Conservation (phyloP, 441 rosid species). For the Corymbia citriodora region DNA sequence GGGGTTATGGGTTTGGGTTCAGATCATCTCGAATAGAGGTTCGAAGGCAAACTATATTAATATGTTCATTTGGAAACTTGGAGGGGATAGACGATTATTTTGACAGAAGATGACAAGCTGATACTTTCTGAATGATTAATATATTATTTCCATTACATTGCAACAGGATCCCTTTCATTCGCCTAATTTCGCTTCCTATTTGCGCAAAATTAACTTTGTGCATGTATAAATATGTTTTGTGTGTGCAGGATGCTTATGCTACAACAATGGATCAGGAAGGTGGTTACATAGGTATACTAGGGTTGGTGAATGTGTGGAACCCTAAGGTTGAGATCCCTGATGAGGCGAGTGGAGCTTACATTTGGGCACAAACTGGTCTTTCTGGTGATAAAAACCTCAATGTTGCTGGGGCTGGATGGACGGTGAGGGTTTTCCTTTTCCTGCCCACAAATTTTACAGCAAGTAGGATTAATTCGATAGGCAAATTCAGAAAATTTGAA, state of each 20-base stretch:
- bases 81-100: not conserved
- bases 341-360: not conserved
- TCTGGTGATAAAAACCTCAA: not conserved
- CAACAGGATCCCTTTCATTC: fast-evolving
- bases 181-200: not conserved
- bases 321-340: not conserved
- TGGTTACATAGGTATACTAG: not conserved
- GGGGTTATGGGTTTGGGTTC: not conserved
- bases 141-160: not conserved
- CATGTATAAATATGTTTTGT: fast-evolving
- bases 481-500: not conserved
- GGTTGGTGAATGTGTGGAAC: not conserved
- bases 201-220: fast-evolving
- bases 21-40: not conserved
- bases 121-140: not conserved
- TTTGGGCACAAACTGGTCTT: not conserved
- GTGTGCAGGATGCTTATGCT: not conserved
- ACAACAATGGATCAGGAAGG: not conserved
- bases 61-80: fast-evolving
- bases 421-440: not conserved
- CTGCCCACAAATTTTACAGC: not conserved
- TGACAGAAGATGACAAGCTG: not conserved
- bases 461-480: not conserved
- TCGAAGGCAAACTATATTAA: not conserved
- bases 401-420: not conserved